A percentile compares a stretch with the other conserved stretches of the same genome.
Conservation (phyloP, 768 basidiomycete genomes). For the Suillus discolor region DNA sequence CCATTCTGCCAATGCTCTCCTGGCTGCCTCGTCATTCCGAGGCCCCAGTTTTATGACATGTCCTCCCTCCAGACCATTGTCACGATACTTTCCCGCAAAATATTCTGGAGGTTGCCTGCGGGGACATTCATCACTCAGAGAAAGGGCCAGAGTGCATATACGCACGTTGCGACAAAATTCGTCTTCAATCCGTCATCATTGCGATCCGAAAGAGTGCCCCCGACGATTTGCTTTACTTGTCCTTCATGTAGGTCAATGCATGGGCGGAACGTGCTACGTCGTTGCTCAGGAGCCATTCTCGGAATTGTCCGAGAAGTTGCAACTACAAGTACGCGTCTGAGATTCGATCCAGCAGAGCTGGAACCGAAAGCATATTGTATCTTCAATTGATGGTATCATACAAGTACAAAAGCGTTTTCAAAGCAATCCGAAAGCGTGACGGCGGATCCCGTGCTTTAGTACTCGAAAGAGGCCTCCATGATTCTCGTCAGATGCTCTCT, state of each 20-base stretch:
- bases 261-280: conserved; percentile 70
- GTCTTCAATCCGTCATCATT: conserved; percentile 67
- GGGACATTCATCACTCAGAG: conserved; percentile 6
- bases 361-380: background rate
- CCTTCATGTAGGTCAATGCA: conserved; percentile 98
- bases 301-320: conserved; percentile 3
- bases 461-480: conserved; percentile 78
- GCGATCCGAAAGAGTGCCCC: conserved; percentile 82
- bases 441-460: conserved; percentile 42
- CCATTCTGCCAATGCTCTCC: conserved; percentile 83
- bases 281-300: conserved; percentile 24
- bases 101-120: conserved; percentile 73
- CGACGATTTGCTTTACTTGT: conserved; percentile 97
- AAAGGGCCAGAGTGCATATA: conserved; percentile 14
- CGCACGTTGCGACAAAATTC: conserved; percentile 90
- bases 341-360: background rate
- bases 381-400: conserved; percentile 3
- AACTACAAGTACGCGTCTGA: background rate
- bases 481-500: conserved; percentile 80
- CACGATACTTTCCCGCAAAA: conserved; percentile 78
- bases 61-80: conserved; percentile 74
- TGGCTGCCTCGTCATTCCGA: conserved; percentile 88
- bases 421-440: conserved; percentile 9
- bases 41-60: conserved; percentile 97
- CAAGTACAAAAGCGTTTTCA: background rate